Evolutionary conservation across 2,329 filamentous ascomycete species (phyloP), one percentile per base, ranked within the genome.

Genomic region (Amylocarpus encephaloides): DNA sequence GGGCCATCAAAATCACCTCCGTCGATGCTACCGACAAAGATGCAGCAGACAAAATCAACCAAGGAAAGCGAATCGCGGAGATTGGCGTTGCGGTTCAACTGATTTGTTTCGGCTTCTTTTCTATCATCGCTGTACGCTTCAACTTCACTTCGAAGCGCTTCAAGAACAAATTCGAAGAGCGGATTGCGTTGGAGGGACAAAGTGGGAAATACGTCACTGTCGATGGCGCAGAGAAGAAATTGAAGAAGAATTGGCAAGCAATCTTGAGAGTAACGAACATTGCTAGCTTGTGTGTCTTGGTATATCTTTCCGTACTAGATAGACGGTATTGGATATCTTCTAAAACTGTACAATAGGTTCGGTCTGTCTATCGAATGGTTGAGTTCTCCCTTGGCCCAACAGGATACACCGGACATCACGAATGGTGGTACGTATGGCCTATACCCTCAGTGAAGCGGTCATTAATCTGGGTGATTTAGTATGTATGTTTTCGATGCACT

Each of bases 31-130:
- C 60, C 2, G 64, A 67, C 9, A 7, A 55, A 0, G 58, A 70
- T 40, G 66, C 66, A 5, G 29, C 45, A 1, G 48, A 62, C 2
- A 67, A 66, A 54, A 49, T 70, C 11, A 53, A 68, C 16, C 54
- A 44, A 13, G 71, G 70, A 11, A 71, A 68, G 50, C 50, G 62
- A 6, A 64, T 73, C 32, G 71, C 71, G 2, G 59, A 70, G 15
- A 59, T 60, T 3, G 71, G 71, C n/a, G 68, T 73, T 6, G 64
- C 63, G n/a, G 51, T 72, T 1, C 73, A 76, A 50, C 64, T 77
- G 11, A 58, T 57, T 0, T 73, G 70, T 1, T 76, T 76, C 50
- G 72, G 73, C 1, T 61, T 76, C 2, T 76, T 76, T 49, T 67
- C 66, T 4, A 49, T 76, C 22, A 62, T 73, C 5, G 72, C 73